These are phyloP conservation scores for Tephrocybe sp. DNA, from an alignment of 768 basidiomycete genomes.

Conservation along the genomic window DNA sequence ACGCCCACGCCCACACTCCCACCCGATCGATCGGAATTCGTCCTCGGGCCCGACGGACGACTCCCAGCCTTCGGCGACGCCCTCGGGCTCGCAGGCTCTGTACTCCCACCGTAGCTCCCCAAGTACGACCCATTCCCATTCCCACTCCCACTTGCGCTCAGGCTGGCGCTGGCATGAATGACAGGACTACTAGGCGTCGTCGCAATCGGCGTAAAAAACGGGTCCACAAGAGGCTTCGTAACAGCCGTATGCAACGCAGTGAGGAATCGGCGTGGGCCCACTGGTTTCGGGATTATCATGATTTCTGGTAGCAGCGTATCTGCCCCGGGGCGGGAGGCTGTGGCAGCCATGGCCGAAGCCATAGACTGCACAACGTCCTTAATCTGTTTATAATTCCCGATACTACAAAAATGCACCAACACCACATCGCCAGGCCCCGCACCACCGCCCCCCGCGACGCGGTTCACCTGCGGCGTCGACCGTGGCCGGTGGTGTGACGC, in stretches of 20 bases:
- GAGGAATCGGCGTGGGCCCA: conserved; percentile 89
- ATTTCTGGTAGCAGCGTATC: conserved; percentile 71
- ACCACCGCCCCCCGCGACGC: conserved; percentile 39
- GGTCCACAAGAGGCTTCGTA: conserved; percentile 83
- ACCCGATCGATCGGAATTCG: conserved; percentile 61
- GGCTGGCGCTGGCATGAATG: too few relatives aligned
- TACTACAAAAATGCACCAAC: conserved; percentile 88
- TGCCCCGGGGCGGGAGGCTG: conserved; percentile 41
- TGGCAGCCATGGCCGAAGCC: conserved; percentile 52
- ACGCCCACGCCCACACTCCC: conserved; percentile 51
- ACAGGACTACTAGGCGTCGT: conserved; percentile 86
- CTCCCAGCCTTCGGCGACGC: conserved; percentile 40
- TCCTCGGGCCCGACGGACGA: conserved; percentile 50
- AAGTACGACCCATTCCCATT: conserved; percentile 43
- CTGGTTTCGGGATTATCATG: conserved; percentile 96
- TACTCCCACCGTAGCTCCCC: conserved; percentile 27
- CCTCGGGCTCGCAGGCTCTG: conserved; percentile 27
- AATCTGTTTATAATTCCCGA: conserved; percentile 84
- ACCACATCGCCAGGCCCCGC: conserved; percentile 39
- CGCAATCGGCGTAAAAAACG: conserved; percentile 92
- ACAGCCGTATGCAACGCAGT: conserved; percentile 91
- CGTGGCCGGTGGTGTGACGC: conserved; percentile 67
- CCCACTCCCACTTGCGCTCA: too few relatives aligned
- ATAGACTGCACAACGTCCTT: conserved; percentile 81
- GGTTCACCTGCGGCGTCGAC: conserved; percentile 79